phyloP scores from a whole-genome alignment of 345 rosid genomes.

The Nasturtium officinale region DNA sequence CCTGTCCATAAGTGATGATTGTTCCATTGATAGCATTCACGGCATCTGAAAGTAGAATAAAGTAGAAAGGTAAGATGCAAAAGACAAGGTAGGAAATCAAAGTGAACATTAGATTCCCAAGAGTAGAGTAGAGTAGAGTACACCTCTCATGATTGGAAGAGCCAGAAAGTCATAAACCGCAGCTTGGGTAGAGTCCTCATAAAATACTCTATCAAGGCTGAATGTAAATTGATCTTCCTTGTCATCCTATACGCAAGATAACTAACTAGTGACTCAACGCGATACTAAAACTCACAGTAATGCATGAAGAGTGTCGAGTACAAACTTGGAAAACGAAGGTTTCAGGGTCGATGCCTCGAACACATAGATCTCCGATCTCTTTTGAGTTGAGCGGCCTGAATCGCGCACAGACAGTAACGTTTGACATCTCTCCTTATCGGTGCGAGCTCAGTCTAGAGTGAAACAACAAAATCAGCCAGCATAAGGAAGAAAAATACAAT shows the following conservation, averaged over 20 bases:
- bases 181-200: slow-evolving; percentile 60
- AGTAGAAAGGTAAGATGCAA: slow-evolving; percentile 18
- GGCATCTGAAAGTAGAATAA: slow-evolving; percentile 52
- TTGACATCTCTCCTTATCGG: slow-evolving; percentile 47
- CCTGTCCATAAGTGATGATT: slow-evolving; percentile 91
- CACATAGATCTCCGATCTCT: slow-evolving; percentile 61
- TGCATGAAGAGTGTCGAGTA: background rate
- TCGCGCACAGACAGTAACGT: slow-evolving; percentile 73
- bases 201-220: slow-evolving; percentile 66
- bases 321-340: slow-evolving; percentile 67
- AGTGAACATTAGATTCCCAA: background rate
- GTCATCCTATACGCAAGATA: slow-evolving; percentile 52
- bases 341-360: slow-evolving; percentile 56
- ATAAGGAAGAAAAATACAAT: background rate
- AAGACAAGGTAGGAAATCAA: slow-evolving; percentile 6
- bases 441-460: background rate
- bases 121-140: background rate
- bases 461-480: background rate
- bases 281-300: background rate
- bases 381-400: slow-evolving; percentile 74
- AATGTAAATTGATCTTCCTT: slow-evolving; percentile 68
- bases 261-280: slow-evolving; percentile 1
- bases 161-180: slow-evolving; percentile 70
- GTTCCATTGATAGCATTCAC: slow-evolving; percentile 73
- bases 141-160: slow-evolving; percentile 72